These are phyloP conservation scores for Pseudocercospora fijiensis DNA, from an alignment of 2,329 filamentous ascomycete species.

Conservation along the genomic window DNA sequence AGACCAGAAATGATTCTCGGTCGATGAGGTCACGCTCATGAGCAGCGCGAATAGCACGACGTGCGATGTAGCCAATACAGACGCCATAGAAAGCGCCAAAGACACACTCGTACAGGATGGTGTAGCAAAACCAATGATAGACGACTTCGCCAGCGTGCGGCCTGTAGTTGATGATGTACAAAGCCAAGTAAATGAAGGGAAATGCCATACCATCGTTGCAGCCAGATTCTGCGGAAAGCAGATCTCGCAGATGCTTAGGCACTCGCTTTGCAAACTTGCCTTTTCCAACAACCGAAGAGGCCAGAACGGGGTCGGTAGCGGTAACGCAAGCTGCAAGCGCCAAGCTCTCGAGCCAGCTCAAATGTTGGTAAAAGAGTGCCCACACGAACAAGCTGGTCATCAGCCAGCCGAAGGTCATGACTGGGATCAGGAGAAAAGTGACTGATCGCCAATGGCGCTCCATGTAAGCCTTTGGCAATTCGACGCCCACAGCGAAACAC, in stretches of 20 bases:
- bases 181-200: slow-evolving; percentile 88
- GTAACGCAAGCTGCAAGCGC: slow-evolving; percentile 90
- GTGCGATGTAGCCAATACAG: slow-evolving; percentile 79
- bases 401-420: slow-evolving; percentile 97
- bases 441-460: slow-evolving; percentile 96
- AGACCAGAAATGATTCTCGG: slow-evolving; percentile 94
- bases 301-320: slow-evolving; percentile 92
- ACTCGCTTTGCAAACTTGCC: slow-evolving; percentile 98
- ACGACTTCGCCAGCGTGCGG: slow-evolving; percentile 67
- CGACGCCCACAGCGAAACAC: slow-evolving; percentile 88
- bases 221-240: slow-evolving; percentile 93
- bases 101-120: slow-evolving; percentile 91
- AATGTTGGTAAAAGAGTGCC: slow-evolving; percentile 72
- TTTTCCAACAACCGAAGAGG: slow-evolving; percentile 96
- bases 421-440: slow-evolving; percentile 78
- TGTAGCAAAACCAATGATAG: slow-evolving; percentile 84
- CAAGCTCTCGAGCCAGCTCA: slow-evolving; percentile 88
- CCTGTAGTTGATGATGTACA: slow-evolving; percentile 84
- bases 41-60: slow-evolving; percentile 84
- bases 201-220: slow-evolving; percentile 99
- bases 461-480: slow-evolving; percentile 93
- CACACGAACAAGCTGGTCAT: slow-evolving; percentile 91
- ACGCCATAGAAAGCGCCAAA: slow-evolving; percentile 91
- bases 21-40: slow-evolving; percentile 86
- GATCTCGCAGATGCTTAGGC: slow-evolving; percentile 92